Evolutionary conservation across 2,329 filamentous ascomycete genomes (phyloP).

Genomic region (Aspergillus sp.): DNA sequence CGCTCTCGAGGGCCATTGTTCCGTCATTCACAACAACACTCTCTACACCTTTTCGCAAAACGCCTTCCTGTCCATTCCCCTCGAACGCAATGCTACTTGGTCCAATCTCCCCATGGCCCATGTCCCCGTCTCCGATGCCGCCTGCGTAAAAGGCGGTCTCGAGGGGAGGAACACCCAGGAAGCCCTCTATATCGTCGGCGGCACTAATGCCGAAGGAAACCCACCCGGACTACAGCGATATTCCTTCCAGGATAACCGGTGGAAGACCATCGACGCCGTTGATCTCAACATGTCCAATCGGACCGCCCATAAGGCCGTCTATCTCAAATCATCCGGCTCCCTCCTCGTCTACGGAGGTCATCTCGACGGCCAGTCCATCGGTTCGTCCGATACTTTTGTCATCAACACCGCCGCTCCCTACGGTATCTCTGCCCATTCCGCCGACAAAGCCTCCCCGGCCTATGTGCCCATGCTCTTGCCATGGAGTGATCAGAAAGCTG

Average conservation of each 20-base stretch:
- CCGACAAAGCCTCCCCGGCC: conserved; percentile 58
- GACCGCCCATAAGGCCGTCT: conserved; percentile 71
- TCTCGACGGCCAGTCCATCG: conserved; percentile 55
- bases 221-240: conserved; percentile 76
- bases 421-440: conserved; percentile 56
- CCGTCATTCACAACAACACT: conserved; percentile 73
- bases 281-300: conserved; percentile 64
- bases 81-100: conserved; percentile 72
- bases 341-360: conserved; percentile 81
- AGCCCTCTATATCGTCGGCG: conserved; percentile 79
- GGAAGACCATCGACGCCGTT: conserved; percentile 55
- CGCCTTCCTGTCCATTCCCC: conserved; percentile 70
- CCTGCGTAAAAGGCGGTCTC: conserved; percentile 70
- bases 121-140: conserved; percentile 67
- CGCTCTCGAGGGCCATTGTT: conserved; percentile 74
- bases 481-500: conserved; percentile 69
- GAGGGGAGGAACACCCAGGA: conserved; percentile 55
- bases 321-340: conserved; percentile 65
- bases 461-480: conserved; percentile 68
- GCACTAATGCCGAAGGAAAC: conserved; percentile 53
- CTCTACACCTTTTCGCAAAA: conserved; percentile 78
- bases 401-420: conserved; percentile 67
- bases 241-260: conserved; percentile 54
- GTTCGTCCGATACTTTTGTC: conserved; percentile 72
- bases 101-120: conserved; percentile 59